Evolutionary conservation across 1,284 basidiomycete genomes (phyloP).

Genomic region (Phlebopus sp.): DNA sequence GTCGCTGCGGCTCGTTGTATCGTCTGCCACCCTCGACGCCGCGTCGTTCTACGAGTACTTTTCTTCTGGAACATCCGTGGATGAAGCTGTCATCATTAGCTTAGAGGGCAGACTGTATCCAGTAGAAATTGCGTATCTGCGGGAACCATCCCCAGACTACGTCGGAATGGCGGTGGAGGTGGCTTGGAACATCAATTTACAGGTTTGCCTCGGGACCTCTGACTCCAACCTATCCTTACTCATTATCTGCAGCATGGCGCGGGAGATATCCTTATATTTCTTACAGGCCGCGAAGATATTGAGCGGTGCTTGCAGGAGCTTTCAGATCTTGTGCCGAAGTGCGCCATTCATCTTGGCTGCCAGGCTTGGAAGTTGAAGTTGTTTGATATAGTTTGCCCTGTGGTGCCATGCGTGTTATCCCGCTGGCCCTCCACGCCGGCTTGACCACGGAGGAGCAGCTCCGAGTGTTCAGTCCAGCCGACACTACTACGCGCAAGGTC

Average conservation of each 20-base stretch:
- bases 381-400: constrained; percentile 56
- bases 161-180: constrained; percentile 81
- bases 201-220: constrained; percentile 44
- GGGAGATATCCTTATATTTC: constrained; percentile 91
- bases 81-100: constrained; percentile 78
- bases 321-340: constrained; percentile 77
- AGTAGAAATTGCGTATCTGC: constrained; percentile 79
- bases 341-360: constrained; percentile 18
- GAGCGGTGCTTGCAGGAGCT: constrained; percentile 83
- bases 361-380: constrained; percentile 8
- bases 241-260: constrained; percentile 51
- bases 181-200: constrained; percentile 82
- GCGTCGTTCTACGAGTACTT: constrained; percentile 89
- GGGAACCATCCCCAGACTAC: constrained; percentile 78
- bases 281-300: constrained; percentile 97
- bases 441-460: constrained; percentile 85
- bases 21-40: constrained; percentile 95
- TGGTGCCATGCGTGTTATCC: constrained; percentile 56
- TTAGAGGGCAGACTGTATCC: constrained; percentile 92
- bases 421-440: constrained; percentile 86
- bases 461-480: constrained; percentile 76
- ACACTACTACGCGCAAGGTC: constrained; percentile 79
- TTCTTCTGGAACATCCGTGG: constrained; percentile 46
- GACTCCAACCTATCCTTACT: background rate
- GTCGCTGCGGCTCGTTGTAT: constrained; percentile 86